Base-by-base conservation (phyloP, 1,284 basidiomycete species). In the Puccinia sorghi region DNA sequence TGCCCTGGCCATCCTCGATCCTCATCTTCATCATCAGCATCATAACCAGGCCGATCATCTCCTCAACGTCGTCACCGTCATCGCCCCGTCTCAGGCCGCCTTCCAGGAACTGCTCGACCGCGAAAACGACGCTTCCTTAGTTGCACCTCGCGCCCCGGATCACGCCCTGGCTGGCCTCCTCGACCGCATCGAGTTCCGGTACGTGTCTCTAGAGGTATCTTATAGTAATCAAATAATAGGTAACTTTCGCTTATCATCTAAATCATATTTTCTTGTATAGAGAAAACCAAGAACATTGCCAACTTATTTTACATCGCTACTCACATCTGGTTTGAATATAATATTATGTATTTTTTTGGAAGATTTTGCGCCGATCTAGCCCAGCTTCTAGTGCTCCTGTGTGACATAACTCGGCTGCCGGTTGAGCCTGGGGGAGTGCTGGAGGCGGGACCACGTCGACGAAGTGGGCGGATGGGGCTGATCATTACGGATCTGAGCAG, bases 141-240 rank as follows among this genome's bases (percentile, higher is more conserved):
- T 67, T n/a, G n/a, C n/a, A n/a, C n/a, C n/a, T n/a, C n/a, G n/a
- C 43, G 43, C 20, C n/a, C 43, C 43, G 15, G 43, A 46, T 22
- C 20, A 17, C 27, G 4, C 4, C 9, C 64, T 67, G 11, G n/a
- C 64, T 4, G n/a, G 46, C 3, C 43, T 67, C 5, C 22, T 67
- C 4, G 64, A 15, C 22, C 64, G 64, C 22, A 50, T 67, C 64
- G 43, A 67, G 27, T 67, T 67, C 64, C 64, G 64, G 64, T 67
- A n/a, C 22, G 64, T 67, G 15, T 46, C 9, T 46, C 15, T 46
- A 7, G 43, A 46, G 6, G 43, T 46, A 17, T 46, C 43, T 46
- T n/a, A 32, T 32, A 32, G 4, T 32, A 1, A 32, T 32, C 32
- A 32, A 32, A 32, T 32, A 1, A 32, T 32, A 32, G 32, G 32